Evolutionary conservation across 108 stramenopile genomes (phyloP).

Genomic region (Parietichytrium sp.): DNA sequence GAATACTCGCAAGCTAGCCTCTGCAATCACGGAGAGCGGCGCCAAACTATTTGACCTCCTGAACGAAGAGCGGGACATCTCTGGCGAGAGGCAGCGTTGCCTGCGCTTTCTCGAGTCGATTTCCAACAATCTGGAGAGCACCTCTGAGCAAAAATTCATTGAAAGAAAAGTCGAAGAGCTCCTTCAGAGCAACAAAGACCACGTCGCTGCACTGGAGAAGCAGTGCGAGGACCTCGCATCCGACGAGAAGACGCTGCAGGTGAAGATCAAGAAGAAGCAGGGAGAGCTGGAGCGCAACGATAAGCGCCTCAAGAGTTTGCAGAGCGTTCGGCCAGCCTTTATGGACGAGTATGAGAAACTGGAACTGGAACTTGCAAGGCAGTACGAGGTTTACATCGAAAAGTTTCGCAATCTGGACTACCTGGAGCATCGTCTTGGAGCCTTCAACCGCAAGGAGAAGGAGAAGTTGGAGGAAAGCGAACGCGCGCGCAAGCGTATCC

Average conservation of each 20-base stretch:
- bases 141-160: constrained; percentile 40
- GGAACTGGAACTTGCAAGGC: constrained; percentile 72
- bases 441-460: constrained; percentile 52
- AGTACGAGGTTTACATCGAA: constrained; percentile 71
- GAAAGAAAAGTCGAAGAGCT: constrained; percentile 1
- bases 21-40: constrained; percentile 61
- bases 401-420: constrained; percentile 60
- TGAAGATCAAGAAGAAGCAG: constrained; percentile 61
- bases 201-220: constrained; percentile 27
- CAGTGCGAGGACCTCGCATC: constrained; percentile 58
- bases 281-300: constrained; percentile 63
- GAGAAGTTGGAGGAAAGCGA: constrained; percentile 62
- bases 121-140: constrained; percentile 35
- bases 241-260: constrained; percentile 56
- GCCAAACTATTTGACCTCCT: constrained; percentile 63
- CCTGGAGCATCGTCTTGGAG: constrained; percentile 69
- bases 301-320: constrained; percentile 61
- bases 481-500: constrained; percentile 62
- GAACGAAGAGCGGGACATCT: constrained; percentile 50
- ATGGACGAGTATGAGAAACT: constrained; percentile 82
- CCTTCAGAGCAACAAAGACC: not conserved
- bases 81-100: constrained; percentile 53
- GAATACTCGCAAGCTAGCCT: constrained; percentile 48
- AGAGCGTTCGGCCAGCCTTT: constrained; percentile 70
- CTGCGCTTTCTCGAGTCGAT: constrained; percentile 62